Percentiles rank a stretch among this genome's conserved stretches.
Conservation (phyloP, 2,329 filamentous ascomycete species). For the Geosmithia putterillii region DNA sequence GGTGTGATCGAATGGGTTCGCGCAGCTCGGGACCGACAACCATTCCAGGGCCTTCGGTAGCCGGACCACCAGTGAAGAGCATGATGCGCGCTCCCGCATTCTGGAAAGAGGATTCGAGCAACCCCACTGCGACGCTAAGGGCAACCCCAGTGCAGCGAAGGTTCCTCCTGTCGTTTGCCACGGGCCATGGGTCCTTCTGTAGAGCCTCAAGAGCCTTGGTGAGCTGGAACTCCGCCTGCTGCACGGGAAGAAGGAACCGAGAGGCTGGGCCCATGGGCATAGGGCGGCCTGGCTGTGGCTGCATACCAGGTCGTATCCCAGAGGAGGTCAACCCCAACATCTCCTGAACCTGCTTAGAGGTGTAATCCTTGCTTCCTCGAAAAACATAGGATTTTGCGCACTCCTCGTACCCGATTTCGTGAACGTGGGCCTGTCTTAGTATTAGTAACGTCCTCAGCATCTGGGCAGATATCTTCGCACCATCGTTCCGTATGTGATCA, state of each 20-base stretch:
- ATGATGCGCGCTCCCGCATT: constrained; percentile 93
- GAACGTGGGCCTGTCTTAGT: constrained; percentile 64
- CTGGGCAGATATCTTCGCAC: constrained; percentile 29
- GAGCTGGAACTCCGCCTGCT: constrained; percentile 93
- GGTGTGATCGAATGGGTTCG: constrained; percentile 94
- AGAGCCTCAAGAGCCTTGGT: constrained; percentile 92
- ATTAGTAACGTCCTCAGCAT: constrained; percentile 8
- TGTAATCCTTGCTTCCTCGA: constrained; percentile 93
- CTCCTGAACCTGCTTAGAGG: constrained; percentile 97
- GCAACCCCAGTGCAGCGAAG: constrained; percentile 91
- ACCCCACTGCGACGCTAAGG: constrained; percentile 84
- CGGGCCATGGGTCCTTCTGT: constrained; percentile 95
- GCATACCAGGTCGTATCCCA: constrained; percentile 61
- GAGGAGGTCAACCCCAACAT: constrained; percentile 81
- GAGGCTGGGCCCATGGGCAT: constrained; percentile 70
- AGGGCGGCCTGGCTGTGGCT: constrained; percentile 62
- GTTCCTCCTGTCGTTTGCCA: constrained; percentile 82
- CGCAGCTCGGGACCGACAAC: constrained; percentile 92
- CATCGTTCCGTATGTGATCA: constrained; percentile 91
- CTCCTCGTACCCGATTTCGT: constrained; percentile 95
- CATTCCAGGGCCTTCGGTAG: constrained; percentile 92
- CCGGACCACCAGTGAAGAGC: constrained; percentile 90
- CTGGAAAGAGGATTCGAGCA: constrained; percentile 90
- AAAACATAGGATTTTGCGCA: constrained; percentile 99
- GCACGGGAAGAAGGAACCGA: constrained; percentile 84